phyloP scores from a whole-genome alignment of 305 asterid species.

The Withania somnifera region DNA sequence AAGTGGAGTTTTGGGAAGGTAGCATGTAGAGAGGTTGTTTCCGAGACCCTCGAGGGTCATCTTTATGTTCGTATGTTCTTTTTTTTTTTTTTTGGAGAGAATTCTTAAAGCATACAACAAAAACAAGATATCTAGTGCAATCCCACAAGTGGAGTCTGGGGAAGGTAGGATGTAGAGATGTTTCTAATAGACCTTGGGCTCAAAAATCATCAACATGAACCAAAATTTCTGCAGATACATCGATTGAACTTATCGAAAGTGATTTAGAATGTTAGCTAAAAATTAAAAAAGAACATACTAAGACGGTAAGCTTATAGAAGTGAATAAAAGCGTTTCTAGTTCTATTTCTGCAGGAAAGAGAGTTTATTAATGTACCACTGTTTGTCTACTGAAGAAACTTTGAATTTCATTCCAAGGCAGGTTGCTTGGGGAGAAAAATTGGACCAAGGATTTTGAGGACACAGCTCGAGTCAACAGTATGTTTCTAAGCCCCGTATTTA shows the following conservation, averaged over 20 bases:
- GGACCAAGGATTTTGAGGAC: constrained; percentile 72
- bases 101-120: background rate
- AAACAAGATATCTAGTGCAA: too few species aligned
- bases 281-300: background rate
- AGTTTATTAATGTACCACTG: background rate
- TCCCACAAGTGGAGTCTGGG: too few species aligned
- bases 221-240: background rate
- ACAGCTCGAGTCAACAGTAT: constrained; percentile 49
- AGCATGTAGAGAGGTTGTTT: background rate
- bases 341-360: too few species aligned
- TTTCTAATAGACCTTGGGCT: background rate
- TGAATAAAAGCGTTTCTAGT: too few species aligned
- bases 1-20: too few species aligned
- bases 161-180: too few species aligned
- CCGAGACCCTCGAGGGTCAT: background rate
- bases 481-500: background rate
- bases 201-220: background rate
- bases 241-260: background rate
- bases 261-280: background rate
- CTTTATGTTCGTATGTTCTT: too few species aligned
- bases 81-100: too few species aligned
- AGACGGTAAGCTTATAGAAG: too few species aligned
- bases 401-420: constrained; percentile 24
- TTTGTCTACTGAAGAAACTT: background rate
- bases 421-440: constrained; percentile 75